Evolutionary conservation across 306 rosid genomes (phyloP).

Genomic region (Malus sylvestris): DNA sequence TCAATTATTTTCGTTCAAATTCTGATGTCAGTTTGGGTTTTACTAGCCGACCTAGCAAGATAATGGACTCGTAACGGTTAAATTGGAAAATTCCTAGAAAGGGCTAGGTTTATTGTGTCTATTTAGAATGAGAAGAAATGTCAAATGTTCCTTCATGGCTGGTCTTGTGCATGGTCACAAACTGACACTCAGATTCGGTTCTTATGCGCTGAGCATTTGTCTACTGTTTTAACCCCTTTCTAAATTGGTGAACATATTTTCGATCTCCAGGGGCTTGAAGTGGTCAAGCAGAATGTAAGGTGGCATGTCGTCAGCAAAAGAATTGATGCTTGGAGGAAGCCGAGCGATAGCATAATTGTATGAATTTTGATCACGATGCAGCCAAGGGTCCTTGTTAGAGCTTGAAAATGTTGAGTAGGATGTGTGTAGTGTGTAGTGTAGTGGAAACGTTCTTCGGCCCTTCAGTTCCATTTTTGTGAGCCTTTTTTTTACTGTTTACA

Average conservation of each 20-base stretch:
- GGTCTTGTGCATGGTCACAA: not conserved
- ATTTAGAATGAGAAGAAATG: not conserved
- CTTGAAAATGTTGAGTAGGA: not conserved
- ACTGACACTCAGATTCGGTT: not conserved
- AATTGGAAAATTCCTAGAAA: not conserved
- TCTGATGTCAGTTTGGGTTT: slow-evolving; percentile 6
- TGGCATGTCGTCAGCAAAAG: slow-evolving; percentile 4
- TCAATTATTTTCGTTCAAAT: slow-evolving; percentile 4
- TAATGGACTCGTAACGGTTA: not conserved
- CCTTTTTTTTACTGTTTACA: not conserved
- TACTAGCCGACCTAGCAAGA: not conserved
- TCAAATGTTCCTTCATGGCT: not conserved
- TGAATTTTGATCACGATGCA: not conserved
- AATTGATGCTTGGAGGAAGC: not conserved
- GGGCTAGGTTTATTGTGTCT: not conserved
- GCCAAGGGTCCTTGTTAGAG: not conserved
- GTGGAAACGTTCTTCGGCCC: not conserved
- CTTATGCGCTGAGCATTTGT: not conserved
- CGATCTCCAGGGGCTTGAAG: slow-evolving; percentile 30
- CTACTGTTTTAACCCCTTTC: not conserved
- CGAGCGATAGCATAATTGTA: not conserved
- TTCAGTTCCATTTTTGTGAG: not conserved
- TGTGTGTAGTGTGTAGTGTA: not conserved
- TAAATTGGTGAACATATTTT: not conserved
- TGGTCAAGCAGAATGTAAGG: not conserved